These are phyloP conservation scores for Arachnopeziza araneosa DNA, from an alignment of 2,329 filamentous ascomycete species.

Conservation along the genomic window DNA sequence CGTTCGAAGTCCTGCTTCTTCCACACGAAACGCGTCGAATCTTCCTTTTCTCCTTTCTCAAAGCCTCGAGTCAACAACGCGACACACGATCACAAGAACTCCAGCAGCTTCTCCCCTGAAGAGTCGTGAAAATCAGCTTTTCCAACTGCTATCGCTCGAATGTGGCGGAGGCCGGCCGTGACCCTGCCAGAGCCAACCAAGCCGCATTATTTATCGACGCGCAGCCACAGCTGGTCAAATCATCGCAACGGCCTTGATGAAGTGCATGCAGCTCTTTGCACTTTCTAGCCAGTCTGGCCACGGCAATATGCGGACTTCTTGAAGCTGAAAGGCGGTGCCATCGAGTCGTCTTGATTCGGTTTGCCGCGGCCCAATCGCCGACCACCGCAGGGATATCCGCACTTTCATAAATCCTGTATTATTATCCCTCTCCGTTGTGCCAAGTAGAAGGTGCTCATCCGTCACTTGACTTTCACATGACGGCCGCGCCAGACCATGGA, in stretches of 20 bases:
- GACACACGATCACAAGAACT: conserved; percentile 3
- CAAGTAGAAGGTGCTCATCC: background rate
- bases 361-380: conserved; percentile 12
- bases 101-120: background rate
- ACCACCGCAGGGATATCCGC: background rate
- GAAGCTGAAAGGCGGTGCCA: background rate
- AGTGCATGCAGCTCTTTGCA: background rate
- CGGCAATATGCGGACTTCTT: background rate
- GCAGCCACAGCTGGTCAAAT: background rate
- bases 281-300: background rate
- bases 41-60: background rate
- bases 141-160: background rate
- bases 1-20: conserved; percentile 1
- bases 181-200: background rate
- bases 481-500: background rate
- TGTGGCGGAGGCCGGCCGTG: background rate
- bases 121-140: background rate
- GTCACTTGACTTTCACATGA: background rate
- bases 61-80: background rate
- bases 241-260: background rate
- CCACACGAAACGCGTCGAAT: conserved; percentile 15
- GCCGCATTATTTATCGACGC: background rate
- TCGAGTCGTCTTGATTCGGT: conserved; percentile 4
- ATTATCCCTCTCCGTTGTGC: conserved; percentile 2
- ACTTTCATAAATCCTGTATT: conserved; percentile 11